Base-by-base conservation (phyloP, 2,329 filamentous ascomycete genomes). In the Sporothrix inflata region DNA sequence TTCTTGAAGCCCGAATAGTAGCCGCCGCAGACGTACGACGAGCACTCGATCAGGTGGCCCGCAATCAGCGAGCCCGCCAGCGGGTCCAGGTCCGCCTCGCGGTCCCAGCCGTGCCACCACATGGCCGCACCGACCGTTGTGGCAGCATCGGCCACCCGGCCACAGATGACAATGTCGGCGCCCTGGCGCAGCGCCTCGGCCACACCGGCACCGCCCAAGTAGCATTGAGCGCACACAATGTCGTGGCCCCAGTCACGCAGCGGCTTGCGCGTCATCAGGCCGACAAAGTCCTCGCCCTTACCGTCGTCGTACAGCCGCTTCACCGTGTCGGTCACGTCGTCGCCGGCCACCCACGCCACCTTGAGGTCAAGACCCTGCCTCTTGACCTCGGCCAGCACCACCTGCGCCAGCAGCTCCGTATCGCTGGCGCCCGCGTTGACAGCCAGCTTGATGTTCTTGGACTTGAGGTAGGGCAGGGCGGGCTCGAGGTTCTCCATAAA, bases 61-160 rank as follows among this genome's bases (percentile, higher is more conserved):
- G 81, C 80, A 40, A 85, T 78, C 1, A 84, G 75, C 6, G 82
- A 76, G 0, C 82, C 81, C 1, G 84, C 84, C 12, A 86, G 79
- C 47, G 78, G 72, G 73, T 86, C 81, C 68, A 82, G 85, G 40
- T 83, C 79, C 6, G 51, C 51, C 51, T 79, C 78, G 0, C 76
- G 79, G 30, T 82, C 80, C 85, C 84, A 86, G 2, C 78, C 76
- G 74, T 85, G 80, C 85, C 85, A 86, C 74, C 79, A 86, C 81
- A 81, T 83, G 0, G 84, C 83, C 0, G 84, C 83, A 0, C 82
- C 84, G 34, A 86, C 84, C 1, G 85, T 83, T 0, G 82, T 82
- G 12, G 79, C 79, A 1, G 82, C 82, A 74, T 83, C 81, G 0
- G 80, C 78, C 1, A 82, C 81, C 34, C 81, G 78, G 11, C 81